Conservation (phyloP, 1,139 yeast species). For the Taiozyma sp. region DNA sequence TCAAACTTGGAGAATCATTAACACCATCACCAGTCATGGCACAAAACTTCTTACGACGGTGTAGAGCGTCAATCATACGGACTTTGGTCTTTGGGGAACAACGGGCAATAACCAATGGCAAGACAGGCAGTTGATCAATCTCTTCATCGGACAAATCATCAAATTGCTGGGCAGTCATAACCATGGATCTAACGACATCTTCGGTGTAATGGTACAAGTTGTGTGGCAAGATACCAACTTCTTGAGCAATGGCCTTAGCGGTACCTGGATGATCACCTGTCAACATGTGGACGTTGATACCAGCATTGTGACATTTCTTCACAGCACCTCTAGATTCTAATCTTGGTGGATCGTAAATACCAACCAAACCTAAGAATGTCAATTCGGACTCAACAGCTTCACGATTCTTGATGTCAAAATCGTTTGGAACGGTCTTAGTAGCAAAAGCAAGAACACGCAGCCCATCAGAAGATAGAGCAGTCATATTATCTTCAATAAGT, state of each 20-base stretch:
- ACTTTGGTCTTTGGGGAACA: slow-evolving; percentile 87
- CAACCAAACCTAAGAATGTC: slow-evolving; percentile 65
- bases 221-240: slow-evolving; percentile 78
- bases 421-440: slow-evolving; percentile 27
- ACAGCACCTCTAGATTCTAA: slow-evolving; percentile 68
- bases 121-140: slow-evolving; percentile 62
- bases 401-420: slow-evolving; percentile 36
- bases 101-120: slow-evolving; percentile 78
- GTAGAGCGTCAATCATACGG: slow-evolving; percentile 78
- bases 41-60: slow-evolving; percentile 62
- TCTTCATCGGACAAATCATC: slow-evolving; percentile 59
- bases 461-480: slow-evolving; percentile 61
- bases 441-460: slow-evolving; percentile 76
- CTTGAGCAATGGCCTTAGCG: slow-evolving; percentile 78
- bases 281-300: slow-evolving; percentile 79
- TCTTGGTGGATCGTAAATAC: slow-evolving; percentile 83
- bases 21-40: slow-evolving; percentile 93
- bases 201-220: slow-evolving; percentile 59
- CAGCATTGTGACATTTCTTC: slow-evolving; percentile 65
- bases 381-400: slow-evolving; percentile 50
- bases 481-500: slow-evolving; percentile 53
- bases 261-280: slow-evolving; percentile 87
- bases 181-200: slow-evolving; percentile 62
- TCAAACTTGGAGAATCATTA: slow-evolving; percentile 78
- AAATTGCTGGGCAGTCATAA: slow-evolving; percentile 73